phyloP scores from a whole-genome alignment of 176 grass and related monocot species.

The Microstegium vimineum region DNA sequence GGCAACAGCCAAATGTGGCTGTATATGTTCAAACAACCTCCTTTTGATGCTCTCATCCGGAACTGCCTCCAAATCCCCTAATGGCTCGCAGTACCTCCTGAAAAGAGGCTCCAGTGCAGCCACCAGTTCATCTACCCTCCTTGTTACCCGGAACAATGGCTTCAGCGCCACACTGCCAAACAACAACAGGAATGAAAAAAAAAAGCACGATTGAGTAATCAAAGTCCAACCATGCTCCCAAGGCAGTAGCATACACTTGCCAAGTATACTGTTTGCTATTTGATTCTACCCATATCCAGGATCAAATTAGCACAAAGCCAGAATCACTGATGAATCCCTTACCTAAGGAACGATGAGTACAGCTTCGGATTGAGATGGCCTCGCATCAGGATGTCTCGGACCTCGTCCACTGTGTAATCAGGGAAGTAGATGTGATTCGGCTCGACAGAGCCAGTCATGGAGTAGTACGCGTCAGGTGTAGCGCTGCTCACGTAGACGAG shows the following conservation, averaged over 20 bases:
- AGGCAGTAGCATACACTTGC: neutral
- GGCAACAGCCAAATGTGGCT: conserved; percentile 65
- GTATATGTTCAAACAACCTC: conserved; percentile 74
- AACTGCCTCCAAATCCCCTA: conserved; percentile 45
- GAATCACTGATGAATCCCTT: neutral
- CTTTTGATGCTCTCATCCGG: conserved; percentile 65
- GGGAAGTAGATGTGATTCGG: conserved; percentile 70
- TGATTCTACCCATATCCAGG: neutral
- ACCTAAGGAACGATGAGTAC: conserved; percentile 82
- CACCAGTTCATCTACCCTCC: conserved; percentile 71
- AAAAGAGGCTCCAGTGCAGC: conserved; percentile 58
- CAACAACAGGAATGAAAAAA: neutral
- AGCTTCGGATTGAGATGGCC: conserved; percentile 57
- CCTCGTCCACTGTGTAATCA: conserved; percentile 78
- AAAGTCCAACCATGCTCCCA: neutral
- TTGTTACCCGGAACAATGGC: conserved; percentile 66
- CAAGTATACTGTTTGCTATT: neutral
- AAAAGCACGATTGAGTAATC: neutral
- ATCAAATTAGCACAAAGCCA: conserved; percentile 8
- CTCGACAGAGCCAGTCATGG: conserved; percentile 66
- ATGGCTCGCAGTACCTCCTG: conserved; percentile 82
- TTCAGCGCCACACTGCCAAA: conserved; percentile 60
- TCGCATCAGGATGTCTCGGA: conserved; percentile 62
- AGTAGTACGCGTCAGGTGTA: conserved; percentile 72
- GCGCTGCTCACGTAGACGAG: conserved; percentile 86